Evolutionary conservation across 768 basidiomycete genomes (phyloP).

Genomic region (Tulasnella sp.): DNA sequence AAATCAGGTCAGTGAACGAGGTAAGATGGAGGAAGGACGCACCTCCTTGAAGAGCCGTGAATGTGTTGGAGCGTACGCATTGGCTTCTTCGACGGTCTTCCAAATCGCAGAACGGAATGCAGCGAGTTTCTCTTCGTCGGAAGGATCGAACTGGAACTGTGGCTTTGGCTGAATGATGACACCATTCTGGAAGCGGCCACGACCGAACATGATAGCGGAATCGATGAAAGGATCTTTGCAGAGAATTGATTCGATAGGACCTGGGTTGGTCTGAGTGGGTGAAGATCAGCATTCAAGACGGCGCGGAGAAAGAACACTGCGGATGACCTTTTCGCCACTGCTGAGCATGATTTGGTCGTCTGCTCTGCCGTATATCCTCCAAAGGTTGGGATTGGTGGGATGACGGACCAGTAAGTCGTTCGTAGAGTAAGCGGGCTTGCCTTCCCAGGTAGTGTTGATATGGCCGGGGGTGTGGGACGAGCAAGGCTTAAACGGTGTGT

Average conservation of each 20-base stretch:
- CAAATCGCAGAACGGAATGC: slow-evolving; percentile 14
- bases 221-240: slow-evolving; percentile 27
- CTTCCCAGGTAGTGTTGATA: slow-evolving; percentile 27
- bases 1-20: neutral
- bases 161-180: slow-evolving; percentile 31
- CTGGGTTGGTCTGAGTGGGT: slow-evolving; percentile 21
- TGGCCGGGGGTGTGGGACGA: slow-evolving; percentile 21
- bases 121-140: neutral
- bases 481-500: too few relatives aligned
- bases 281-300: neutral
- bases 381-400: slow-evolving; percentile 29
- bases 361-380: slow-evolving; percentile 31
- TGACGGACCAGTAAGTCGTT: slow-evolving; percentile 33
- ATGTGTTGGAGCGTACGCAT: slow-evolving; percentile 21
- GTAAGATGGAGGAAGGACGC: neutral
- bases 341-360: slow-evolving; percentile 38
- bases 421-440: slow-evolving; percentile 28
- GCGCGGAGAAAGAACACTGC: neutral
- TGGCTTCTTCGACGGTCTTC: slow-evolving; percentile 17
- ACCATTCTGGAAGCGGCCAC: slow-evolving; percentile 29
- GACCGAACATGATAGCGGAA: slow-evolving; percentile 32
- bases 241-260: slow-evolving; percentile 27
- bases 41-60: slow-evolving; percentile 17
- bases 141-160: neutral
- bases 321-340: slow-evolving; percentile 22